phyloP scores from a whole-genome alignment of 371 early-diverging fungal species.

The Actinomortierella wolfii region DNA sequence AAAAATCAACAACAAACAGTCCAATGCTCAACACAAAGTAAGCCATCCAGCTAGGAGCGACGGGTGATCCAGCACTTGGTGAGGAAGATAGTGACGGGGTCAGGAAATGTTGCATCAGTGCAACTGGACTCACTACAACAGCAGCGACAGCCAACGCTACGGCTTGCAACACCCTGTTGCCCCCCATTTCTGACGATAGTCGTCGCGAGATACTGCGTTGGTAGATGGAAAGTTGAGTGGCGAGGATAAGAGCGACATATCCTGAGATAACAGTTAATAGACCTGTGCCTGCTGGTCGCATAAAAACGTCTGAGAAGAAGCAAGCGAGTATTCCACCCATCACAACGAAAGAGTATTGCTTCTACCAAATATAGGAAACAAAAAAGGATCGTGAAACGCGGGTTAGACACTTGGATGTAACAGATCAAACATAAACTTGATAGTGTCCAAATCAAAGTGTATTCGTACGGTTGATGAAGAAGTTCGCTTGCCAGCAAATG shows the following conservation, averaged over 20 bases:
- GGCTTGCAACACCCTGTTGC: constrained; percentile 30
- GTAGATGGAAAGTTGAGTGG: constrained; percentile 33
- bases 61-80: background rate
- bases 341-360: constrained; percentile 27
- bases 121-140: constrained; percentile 29
- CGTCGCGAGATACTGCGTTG: constrained; percentile 32
- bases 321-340: constrained; percentile 34
- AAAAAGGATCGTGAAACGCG: background rate
- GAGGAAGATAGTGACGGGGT: constrained; percentile 6
- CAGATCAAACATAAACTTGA: background rate
- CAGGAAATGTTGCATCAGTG: constrained; percentile 24
- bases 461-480: constrained; percentile 18
- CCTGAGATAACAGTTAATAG: constrained; percentile 15
- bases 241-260: constrained; percentile 26
- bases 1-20: constrained; percentile 42
- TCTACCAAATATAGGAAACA: constrained; percentile 14
- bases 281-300: constrained; percentile 29
- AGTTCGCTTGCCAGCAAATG: constrained; percentile 24
- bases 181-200: constrained; percentile 43
- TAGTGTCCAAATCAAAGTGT: background rate
- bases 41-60: constrained; percentile 12
- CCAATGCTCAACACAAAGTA: constrained; percentile 32
- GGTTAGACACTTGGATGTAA: constrained; percentile 6
- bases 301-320: constrained; percentile 31
- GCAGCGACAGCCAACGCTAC: constrained; percentile 31